Evolutionary conservation across 306 rosid species (phyloP).

Genomic region (Betula pendula): DNA sequence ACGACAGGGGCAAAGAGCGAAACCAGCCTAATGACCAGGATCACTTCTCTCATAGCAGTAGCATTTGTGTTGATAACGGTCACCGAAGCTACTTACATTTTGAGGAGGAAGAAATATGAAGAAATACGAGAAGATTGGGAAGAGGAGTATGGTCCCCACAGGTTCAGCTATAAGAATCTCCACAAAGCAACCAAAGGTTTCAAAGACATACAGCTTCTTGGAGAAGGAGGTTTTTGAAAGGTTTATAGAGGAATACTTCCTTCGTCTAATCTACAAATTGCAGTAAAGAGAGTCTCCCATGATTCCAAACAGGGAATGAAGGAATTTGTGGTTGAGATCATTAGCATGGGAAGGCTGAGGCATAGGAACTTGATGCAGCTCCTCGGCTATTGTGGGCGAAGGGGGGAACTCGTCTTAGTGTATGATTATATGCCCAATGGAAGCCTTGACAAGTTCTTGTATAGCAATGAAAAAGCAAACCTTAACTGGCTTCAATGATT

Average conservation of each 20-base stretch:
- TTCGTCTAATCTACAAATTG: slow-evolving; percentile 22
- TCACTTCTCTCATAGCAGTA: not conserved
- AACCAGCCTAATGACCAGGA: not conserved
- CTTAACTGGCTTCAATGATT: slow-evolving; percentile 42
- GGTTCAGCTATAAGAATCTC: slow-evolving; percentile 34
- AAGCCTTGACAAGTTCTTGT: slow-evolving; percentile 37
- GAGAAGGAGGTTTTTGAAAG: slow-evolving; percentile 45
- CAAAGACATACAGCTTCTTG: slow-evolving; percentile 28
- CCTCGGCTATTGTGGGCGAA: not conserved
- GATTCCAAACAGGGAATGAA: not conserved
- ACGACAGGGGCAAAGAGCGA: not conserved
- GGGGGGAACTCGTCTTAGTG: slow-evolving; percentile 34
- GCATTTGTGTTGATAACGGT: not conserved
- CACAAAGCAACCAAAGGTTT: slow-evolving; percentile 43
- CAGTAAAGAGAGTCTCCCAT: slow-evolving; percentile 41
- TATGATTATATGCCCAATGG: slow-evolving; percentile 48
- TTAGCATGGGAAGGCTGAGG: no score
- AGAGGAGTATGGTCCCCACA: slow-evolving; percentile 30
- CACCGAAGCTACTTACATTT: not conserved
- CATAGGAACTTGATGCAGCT: no score
- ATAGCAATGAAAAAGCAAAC: not conserved
- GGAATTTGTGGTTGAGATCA: no score
- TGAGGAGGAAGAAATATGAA: slow-evolving; percentile 22
- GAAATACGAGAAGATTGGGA: slow-evolving; percentile 46
- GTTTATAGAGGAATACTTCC: slow-evolving; percentile 40